A percentile compares a stretch with the other conserved stretches of the same genome.
These are phyloP conservation scores for Boletus subparvulus DNA, from an alignment of 768 basidiomycete species.

Conservation along the genomic window DNA sequence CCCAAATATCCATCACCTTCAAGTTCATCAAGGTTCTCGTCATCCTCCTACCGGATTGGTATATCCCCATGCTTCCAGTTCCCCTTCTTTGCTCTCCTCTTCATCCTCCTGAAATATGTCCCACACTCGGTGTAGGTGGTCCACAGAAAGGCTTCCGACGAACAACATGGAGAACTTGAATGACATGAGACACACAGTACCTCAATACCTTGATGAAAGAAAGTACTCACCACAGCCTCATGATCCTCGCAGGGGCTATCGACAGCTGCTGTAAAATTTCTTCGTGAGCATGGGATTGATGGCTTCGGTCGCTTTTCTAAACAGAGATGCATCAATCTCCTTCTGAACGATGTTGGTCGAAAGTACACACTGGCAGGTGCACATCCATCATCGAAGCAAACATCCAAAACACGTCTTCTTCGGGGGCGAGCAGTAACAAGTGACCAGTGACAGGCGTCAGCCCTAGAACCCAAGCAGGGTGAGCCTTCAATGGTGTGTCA, in stretches of 20 bases:
- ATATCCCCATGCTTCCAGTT: too few species aligned
- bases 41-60: too few species aligned
- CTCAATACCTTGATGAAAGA: neutral
- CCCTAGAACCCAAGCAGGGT: constrained; percentile 39
- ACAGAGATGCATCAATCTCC: constrained; percentile 74
- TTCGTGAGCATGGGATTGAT: constrained; percentile 60
- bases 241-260: constrained; percentile 56
- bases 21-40: too few species aligned
- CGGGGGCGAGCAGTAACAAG: constrained; percentile 69
- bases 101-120: too few species aligned
- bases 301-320: constrained; percentile 66
- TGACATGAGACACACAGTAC: neutral
- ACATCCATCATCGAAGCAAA: constrained; percentile 85
- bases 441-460: constrained; percentile 71
- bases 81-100: too few species aligned
- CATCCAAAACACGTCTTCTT: constrained; percentile 93
- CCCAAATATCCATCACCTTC: too few species aligned
- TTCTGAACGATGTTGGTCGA: constrained; percentile 57
- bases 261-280: constrained; percentile 64
- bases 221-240: constrained; percentile 56
- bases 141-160: constrained; percentile 60
- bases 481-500: neutral
- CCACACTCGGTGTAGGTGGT: too few species aligned
- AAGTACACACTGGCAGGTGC: constrained; percentile 70
- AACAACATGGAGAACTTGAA: constrained; percentile 73